These are phyloP conservation scores for Dictyostelium discoideum DNA, from an alignment of 78 protist genomes.

Conservation along the genomic window dicty_2.7 NC_007088.5:6942501-6943000, in stretches of 20 bases:
- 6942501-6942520: background rate
- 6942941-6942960: background rate
- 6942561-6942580: background rate
- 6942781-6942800: background rate
- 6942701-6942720: no score
- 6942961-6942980: no score
- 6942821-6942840: slow-evolving; percentile 34
- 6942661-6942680: background rate
- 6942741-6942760: background rate
- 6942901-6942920: background rate
- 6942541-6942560: no score
- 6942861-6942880: background rate
- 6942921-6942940: background rate
- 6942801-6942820: slow-evolving; percentile 3
- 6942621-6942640: no score
- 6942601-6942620: no score
- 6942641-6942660: no score
- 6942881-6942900: background rate
- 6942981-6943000: no score
- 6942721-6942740: background rate
- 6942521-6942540: no score
- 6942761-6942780: background rate
- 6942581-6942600: no score
- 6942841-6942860: slow-evolving; percentile 45
- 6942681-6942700: background rate